A percentile compares a stretch with the other conserved stretches of the same genome.
Conservation (phyloP, 345 rosid genomes). For the Raphanus sativus region DNA sequence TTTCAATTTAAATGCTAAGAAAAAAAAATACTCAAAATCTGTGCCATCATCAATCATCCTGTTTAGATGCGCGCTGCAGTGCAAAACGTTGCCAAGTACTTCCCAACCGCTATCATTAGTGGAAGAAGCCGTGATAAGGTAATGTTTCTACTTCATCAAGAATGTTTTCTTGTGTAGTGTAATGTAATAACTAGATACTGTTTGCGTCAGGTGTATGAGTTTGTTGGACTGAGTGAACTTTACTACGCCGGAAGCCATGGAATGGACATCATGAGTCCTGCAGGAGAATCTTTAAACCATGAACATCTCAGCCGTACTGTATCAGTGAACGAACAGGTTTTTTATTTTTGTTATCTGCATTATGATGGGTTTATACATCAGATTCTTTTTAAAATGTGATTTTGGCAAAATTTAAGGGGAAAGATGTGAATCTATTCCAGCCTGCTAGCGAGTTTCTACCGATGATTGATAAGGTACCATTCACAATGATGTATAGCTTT, state of each 20-base stretch:
- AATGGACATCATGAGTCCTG: constrained; percentile 92
- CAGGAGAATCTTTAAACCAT: constrained; percentile 45
- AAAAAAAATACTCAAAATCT: not conserved
- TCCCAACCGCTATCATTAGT: constrained; percentile 95
- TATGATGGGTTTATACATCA: not conserved
- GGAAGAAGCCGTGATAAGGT: constrained; percentile 99
- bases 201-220: constrained; percentile 63
- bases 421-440: constrained; percentile 73
- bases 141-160: constrained; percentile 7
- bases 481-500: not conserved
- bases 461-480: constrained; percentile 60
- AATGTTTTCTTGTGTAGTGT: not conserved
- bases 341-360: not conserved
- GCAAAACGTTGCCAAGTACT: constrained; percentile 63
- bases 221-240: constrained; percentile 73
- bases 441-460: constrained; percentile 79
- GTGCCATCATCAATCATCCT: not conserved
- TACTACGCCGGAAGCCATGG: constrained; percentile 98
- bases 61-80: constrained; percentile 82
- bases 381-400: constrained; percentile 24
- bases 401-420: constrained; percentile 42
- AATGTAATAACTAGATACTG: not conserved
- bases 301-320: constrained; percentile 45
- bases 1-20: not conserved
- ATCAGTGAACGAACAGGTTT: constrained; percentile 66